phyloP scores from a whole-genome alignment of 345 rosid genomes.

The Schrenkiella parvula region DNA sequence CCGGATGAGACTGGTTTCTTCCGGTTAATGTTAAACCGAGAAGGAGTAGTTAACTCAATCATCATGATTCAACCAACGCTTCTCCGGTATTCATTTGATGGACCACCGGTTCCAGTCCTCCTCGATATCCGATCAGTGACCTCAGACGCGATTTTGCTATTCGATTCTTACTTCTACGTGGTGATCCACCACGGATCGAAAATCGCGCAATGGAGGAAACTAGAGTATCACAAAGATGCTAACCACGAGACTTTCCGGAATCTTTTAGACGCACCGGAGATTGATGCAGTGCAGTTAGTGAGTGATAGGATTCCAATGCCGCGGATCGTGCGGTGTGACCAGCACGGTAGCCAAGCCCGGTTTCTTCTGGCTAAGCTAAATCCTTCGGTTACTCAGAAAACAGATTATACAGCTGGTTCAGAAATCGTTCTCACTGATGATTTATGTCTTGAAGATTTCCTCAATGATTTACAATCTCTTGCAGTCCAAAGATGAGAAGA shows the following conservation, averaged over 20 bases:
- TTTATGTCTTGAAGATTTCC: constrained; percentile 79
- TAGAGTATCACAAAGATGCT: constrained; percentile 73
- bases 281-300: constrained; percentile 64
- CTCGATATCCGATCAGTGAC: constrained; percentile 80
- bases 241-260: constrained; percentile 84
- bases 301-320: constrained; percentile 76
- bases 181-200: constrained; percentile 88
- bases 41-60: constrained; percentile 83
- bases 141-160: constrained; percentile 75
- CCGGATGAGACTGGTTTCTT: constrained; percentile 93
- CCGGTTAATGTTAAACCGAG: constrained; percentile 83
- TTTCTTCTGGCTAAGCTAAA: constrained; percentile 95
- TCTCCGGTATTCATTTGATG: constrained; percentile 81
- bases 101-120: constrained; percentile 92
- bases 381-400: constrained; percentile 90
- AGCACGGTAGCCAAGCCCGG: constrained; percentile 93
- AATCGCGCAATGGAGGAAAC: constrained; percentile 88
- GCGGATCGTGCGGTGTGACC: constrained; percentile 76
- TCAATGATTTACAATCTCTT: constrained; percentile 73
- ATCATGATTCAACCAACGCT: constrained; percentile 97
- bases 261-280: constrained; percentile 80
- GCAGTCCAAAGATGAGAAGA: constrained; percentile 54
- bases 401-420: constrained; percentile 52
- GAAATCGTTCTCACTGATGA: constrained; percentile 85
- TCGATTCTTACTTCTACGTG: constrained; percentile 86